These are phyloP conservation scores for Hemileccinum rubropunctum DNA, from an alignment of 768 basidiomycete genomes.

Conservation along the genomic window DNA sequence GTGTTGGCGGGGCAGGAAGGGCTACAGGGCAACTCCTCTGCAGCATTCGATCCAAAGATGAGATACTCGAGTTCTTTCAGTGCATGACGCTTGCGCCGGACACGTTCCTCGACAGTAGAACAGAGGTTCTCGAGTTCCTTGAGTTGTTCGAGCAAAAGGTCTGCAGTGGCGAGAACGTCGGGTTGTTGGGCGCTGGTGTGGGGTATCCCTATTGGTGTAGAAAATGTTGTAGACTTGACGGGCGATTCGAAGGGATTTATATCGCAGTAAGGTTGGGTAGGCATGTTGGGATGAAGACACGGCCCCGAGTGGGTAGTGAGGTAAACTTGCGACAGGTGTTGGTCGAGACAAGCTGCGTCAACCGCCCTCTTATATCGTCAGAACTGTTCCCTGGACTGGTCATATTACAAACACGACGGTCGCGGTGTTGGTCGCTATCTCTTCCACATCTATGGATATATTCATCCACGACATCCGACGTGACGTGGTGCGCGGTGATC, in stretches of 20 bases:
- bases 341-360: neutral
- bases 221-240: constrained; percentile 1
- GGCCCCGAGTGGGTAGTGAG: neutral
- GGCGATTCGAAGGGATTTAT: constrained; percentile 23
- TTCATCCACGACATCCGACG: too few relatives aligned
- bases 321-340: neutral
- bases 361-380: constrained; percentile 12
- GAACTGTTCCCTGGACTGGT: constrained; percentile 8
- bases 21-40: constrained; percentile 13
- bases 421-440: neutral
- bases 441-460: too few relatives aligned
- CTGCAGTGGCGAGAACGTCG: constrained; percentile 30
- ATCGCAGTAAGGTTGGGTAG: neutral
- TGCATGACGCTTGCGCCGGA: constrained; percentile 20
- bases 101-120: constrained; percentile 22
- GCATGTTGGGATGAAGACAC: constrained; percentile 5
- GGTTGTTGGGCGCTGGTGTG: constrained; percentile 5
- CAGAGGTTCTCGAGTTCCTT: constrained; percentile 23
- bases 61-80: constrained; percentile 25
- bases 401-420: constrained; percentile 7
- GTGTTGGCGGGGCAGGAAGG: constrained; percentile 24
- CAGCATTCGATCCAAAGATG: constrained; percentile 9
- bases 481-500: too few relatives aligned
- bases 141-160: constrained; percentile 26
- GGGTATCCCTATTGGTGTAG: neutral